Evolutionary conservation across 1,139 yeast genomes (phyloP), one percentile per base, ranked within the genome.

Genomic region (Arxiozyma telluris): DNA sequence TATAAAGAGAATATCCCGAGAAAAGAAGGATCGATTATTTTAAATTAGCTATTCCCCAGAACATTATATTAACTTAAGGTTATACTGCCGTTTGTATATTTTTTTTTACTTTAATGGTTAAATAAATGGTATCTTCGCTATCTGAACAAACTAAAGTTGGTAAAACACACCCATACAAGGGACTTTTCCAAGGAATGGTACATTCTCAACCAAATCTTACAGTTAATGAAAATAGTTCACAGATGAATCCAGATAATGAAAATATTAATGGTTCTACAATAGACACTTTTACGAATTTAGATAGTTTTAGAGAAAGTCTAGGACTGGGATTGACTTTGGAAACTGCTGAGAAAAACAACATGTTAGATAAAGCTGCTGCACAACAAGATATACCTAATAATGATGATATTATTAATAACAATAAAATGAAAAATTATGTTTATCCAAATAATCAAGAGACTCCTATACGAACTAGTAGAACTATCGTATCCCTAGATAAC

Each of bases 401-500:
- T 9, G 20, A 30, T 41, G 39, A 38, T 3, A 4, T 8, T 17
- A 15, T 9, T 25, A 4, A 20, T 41, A 17, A 15, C 18, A 17
- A 17, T 20, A 22, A 17, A 30, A n/a, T 21, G 17, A 34, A 18
- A 20, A 34, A 9, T 12, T 9, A 18, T 12, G 38, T n/a, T 18
- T 42, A 38, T 17, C 27, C 23, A 22, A 43, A 12, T 30, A 34
- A 17, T 30, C 41, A 18, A 20, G 43, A 49, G 4, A 30, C 34
- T 34, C 41, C 47, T 1, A 27, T 49, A 38, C 41, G 41, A 43
- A 44, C 47, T 18, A 20, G 43, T 12, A 49, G 47, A 34, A 42
- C 51, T 5, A 49, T 49, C 8, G 18, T 49, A 8, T 49, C 51
- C 2, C 15, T 49, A n/a, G 30, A 49, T n/a, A 49, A 41, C 17